These are phyloP conservation scores for Acaromyces ingoldii DNA, from an alignment of 1,284 basidiomycete species.

Conservation along the genomic window DNA sequence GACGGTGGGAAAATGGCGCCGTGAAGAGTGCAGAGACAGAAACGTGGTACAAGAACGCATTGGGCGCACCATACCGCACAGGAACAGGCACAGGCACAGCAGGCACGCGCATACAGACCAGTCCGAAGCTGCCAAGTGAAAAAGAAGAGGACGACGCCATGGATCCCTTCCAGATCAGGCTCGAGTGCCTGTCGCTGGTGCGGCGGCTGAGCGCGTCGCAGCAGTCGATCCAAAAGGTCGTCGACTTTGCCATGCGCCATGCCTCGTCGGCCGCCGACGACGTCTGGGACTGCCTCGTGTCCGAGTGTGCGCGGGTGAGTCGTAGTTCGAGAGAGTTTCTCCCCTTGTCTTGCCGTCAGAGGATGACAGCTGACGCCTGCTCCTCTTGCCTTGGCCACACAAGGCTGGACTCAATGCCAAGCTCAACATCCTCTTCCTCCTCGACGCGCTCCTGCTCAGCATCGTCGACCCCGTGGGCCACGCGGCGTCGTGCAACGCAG, in stretches of 20 bases:
- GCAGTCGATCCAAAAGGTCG: constrained; percentile 82
- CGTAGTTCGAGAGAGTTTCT: neutral
- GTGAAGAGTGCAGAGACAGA: too few species aligned
- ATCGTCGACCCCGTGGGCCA: constrained; percentile 5
- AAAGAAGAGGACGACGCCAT: constrained; percentile 9
- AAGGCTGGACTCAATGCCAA: constrained; percentile 82
- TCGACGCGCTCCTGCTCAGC: constrained; percentile 65
- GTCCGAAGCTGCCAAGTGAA: neutral
- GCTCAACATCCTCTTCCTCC: constrained; percentile 86
- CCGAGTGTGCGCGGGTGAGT: constrained; percentile 57
- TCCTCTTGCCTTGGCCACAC: constrained; percentile 53
- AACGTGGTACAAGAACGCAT: too few species aligned
- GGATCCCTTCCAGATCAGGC: constrained; percentile 47
- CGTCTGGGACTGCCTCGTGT: constrained; percentile 87
- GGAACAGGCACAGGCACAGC: too few species aligned
- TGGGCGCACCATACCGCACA: too few species aligned
- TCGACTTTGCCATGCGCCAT: constrained; percentile 78
- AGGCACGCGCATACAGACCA: too few species aligned
- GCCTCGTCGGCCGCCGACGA: constrained; percentile 74
- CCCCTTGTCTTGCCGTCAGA: neutral
- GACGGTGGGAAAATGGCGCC: too few species aligned
- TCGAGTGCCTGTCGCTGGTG: constrained; percentile 47
- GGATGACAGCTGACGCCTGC: neutral
- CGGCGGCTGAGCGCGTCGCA: constrained; percentile 57
- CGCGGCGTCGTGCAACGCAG: neutral